Percentiles rank a stretch among this genome's conserved stretches.
phyloP scores from a whole-genome alignment of 345 rosid genomes.

The Microthlaspi erraticum region DNA sequence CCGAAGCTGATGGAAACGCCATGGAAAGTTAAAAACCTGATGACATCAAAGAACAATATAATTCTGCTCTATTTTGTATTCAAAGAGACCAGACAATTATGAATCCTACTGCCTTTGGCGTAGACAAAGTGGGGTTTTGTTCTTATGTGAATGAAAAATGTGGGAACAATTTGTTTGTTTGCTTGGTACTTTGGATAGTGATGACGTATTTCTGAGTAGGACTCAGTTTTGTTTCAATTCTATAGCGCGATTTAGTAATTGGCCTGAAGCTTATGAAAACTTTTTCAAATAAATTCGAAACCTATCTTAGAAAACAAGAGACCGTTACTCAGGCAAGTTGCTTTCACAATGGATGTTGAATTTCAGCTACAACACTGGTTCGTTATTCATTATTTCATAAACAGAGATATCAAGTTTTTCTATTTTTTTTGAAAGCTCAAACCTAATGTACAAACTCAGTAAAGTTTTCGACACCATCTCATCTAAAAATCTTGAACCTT shows the following conservation, averaged over 20 bases:
- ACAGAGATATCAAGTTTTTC: slow-evolving; percentile 10
- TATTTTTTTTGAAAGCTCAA: slow-evolving; percentile 25
- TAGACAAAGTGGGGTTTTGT: not conserved
- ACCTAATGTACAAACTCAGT: slow-evolving; percentile 40
- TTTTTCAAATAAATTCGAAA: slow-evolving; percentile 24
- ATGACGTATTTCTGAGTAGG: too few relatives aligned
- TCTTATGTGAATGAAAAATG: not conserved
- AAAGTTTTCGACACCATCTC: slow-evolving; percentile 45
- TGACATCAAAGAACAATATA: slow-evolving; percentile 11
- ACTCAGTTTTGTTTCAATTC: too few relatives aligned
- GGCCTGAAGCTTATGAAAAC: slow-evolving; percentile 23
- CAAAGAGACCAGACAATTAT: slow-evolving; percentile 14
- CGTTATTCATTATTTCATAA: slow-evolving; percentile 17
- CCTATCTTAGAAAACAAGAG: not conserved
- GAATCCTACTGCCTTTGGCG: not conserved
- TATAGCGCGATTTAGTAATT: not conserved
- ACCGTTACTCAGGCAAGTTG: not conserved
- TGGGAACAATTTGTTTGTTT: too few relatives aligned
- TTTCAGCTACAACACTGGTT: slow-evolving; percentile 36
- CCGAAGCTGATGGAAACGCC: slow-evolving; percentile 50
- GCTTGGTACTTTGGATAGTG: too few relatives aligned
- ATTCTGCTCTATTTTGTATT: slow-evolving; percentile 9
- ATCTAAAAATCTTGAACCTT: slow-evolving; percentile 22
- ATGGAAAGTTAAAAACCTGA: slow-evolving; percentile 41
- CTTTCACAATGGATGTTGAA: not conserved